Evolutionary conservation across 2,329 filamentous ascomycete species (phyloP).

Genomic region (Aspergillus bombycis): DNA sequence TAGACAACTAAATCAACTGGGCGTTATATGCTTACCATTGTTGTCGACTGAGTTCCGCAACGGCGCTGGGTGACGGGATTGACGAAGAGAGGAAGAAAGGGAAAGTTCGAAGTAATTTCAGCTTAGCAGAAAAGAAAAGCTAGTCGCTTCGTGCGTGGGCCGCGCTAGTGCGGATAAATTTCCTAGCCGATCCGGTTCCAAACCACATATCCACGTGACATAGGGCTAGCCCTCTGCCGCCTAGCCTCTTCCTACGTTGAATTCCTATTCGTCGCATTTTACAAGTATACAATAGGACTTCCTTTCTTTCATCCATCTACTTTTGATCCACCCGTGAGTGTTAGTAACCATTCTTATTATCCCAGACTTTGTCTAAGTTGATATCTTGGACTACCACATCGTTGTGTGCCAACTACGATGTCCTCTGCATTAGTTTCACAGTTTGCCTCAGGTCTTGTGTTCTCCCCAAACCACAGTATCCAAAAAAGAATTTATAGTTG

Average conservation of each 20-base stretch:
- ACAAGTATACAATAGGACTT: neutral
- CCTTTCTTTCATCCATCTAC: neutral
- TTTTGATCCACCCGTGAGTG: neutral
- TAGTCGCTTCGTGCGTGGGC: conserved; percentile 34
- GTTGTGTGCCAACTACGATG: no score
- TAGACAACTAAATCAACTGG: conserved; percentile 40
- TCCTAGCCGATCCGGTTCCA: conserved; percentile 14
- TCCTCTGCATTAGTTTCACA: no score
- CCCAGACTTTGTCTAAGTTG: neutral
- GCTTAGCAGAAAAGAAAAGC: conserved; percentile 23
- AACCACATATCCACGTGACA: conserved; percentile 17
- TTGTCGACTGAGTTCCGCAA: conserved; percentile 56
- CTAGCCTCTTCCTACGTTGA: neutral
- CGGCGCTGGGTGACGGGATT: conserved; percentile 51
- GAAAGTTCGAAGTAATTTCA: conserved; percentile 24
- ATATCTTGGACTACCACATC: neutral
- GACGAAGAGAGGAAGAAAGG: conserved; percentile 38
- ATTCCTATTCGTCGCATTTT: neutral
- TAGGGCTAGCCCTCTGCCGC: conserved; percentile 24
- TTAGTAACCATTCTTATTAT: neutral
- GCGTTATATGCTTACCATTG: conserved; percentile 64
- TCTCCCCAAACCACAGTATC: neutral
- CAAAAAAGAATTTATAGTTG: conserved; percentile 7
- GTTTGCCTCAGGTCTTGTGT: neutral
- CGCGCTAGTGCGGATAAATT: conserved; percentile 33